Base-by-base conservation (phyloP, 2,329 filamentous ascomycete species). In the Neofusicoccum laricinum region DNA sequence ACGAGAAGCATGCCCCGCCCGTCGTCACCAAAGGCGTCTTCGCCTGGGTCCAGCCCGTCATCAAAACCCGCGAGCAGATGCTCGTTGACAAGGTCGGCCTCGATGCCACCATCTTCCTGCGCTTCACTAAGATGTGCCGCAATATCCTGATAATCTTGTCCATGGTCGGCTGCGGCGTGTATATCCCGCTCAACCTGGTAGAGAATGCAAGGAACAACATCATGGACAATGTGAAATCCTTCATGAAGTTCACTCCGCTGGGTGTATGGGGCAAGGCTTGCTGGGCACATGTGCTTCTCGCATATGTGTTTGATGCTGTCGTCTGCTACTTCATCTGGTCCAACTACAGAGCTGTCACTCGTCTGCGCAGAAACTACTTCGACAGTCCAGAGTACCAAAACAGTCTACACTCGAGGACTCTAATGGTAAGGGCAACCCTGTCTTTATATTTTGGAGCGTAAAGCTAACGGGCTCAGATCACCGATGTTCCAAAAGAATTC, bases 41-140 rank as follows among this genome's bases (percentile, higher is more conserved):
- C 74, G 89, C 92, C 53, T 99, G 95, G 95, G 76, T 96, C 36
- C 82, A 82, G 19, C 93, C 94, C 0, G 80, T 99, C 36, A 83
- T 93, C 78, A 86, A 83, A 66, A 94, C 91, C 14, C 88, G 86
- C 66, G 95, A 99, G 79, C 80, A 87, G 63, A 85, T 91, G 14
- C 78, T 97, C 67, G 84, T 97, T 25, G 85, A 90, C n/a, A 88
- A 90, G 70, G 88, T 97, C 43, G 95, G 95, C 57, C 82, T 99
- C 80, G 95, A 99, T 78, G 95, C 93, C 8, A 90, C 91, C 8
- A 80, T 99, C 53, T 98, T 99, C 76, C 81, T 99, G 68, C 89
- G 94, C 61, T 93, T 97, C 72, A 86, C 89, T 57, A 85, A 88
- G 69, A 98, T 99, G 95, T 91, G 91, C 73, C 88, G 95, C 66